A percentile compares a stretch with the other conserved stretches of the same genome.
phyloP scores from a whole-genome alignment of 306 rosid genomes.

The Citrullus amarus region DNA sequence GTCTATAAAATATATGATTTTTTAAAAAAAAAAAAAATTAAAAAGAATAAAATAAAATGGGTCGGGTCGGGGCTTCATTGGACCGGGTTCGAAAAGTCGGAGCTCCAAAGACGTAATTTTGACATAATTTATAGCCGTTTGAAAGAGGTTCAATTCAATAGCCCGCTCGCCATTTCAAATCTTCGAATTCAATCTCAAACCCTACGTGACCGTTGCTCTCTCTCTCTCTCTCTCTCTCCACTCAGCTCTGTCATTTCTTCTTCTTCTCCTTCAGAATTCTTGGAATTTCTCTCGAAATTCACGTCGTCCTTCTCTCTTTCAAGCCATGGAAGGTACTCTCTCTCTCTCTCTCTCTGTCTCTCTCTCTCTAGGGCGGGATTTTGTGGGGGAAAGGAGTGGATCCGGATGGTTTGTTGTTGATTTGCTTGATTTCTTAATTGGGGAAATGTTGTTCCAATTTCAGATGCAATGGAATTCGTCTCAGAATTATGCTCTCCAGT shows the following conservation, averaged over 20 bases:
- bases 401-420: not conserved
- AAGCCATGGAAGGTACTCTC: slow-evolving; percentile 43
- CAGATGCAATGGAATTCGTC: slow-evolving; percentile 39
- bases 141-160: not conserved
- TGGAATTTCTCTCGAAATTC: slow-evolving; percentile 1
- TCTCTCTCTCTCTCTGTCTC: slow-evolving; percentile 1
- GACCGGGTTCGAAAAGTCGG: not conserved
- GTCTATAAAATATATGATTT: too few relatives aligned
- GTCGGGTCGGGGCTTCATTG: not conserved
- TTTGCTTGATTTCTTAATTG: not conserved
- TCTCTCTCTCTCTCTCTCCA: slow-evolving; percentile 10
- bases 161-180: slow-evolving; percentile 39
- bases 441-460: slow-evolving; percentile 8
- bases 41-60: too few relatives aligned
- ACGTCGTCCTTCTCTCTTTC: not conserved
- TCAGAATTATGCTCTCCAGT: slow-evolving; percentile 20
- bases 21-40: too few relatives aligned
- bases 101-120: not conserved
- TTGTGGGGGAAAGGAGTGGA: not conserved
- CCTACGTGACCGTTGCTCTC: slow-evolving; percentile 24
- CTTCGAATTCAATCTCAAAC: slow-evolving; percentile 13
- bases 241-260: slow-evolving; percentile 11
- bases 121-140: slow-evolving; percentile 38
- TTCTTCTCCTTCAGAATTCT: slow-evolving; percentile 9
- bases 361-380: not conserved